phyloP scores from a whole-genome alignment of 345 rosid genomes.

The Gossypium ekmanianum region DNA sequence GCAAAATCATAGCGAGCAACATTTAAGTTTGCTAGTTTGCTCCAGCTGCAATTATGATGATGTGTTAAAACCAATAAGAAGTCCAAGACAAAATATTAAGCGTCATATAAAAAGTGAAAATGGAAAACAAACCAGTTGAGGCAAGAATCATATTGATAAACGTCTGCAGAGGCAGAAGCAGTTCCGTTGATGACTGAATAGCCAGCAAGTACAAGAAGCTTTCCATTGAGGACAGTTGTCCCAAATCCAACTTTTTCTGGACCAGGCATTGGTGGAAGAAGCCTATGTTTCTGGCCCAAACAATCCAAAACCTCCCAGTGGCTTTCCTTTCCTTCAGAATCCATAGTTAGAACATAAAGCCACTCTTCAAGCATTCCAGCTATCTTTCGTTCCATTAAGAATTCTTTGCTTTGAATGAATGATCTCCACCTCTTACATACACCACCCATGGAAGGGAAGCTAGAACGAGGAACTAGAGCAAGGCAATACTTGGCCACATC shows the following conservation, averaged over 20 bases:
- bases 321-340: slow-evolving; percentile 59
- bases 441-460: slow-evolving; percentile 67
- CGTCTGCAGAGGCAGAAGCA: slow-evolving; percentile 53
- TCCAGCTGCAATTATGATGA: slow-evolving; percentile 59
- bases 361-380: slow-evolving; percentile 82
- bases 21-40: slow-evolving; percentile 65
- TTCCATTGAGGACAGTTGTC: slow-evolving; percentile 64
- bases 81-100: not conserved
- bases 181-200: slow-evolving; percentile 46
- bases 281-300: slow-evolving; percentile 47
- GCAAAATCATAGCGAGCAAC: slow-evolving; percentile 82
- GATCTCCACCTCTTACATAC: slow-evolving; percentile 89
- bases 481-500: slow-evolving; percentile 82
- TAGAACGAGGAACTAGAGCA: slow-evolving; percentile 73
- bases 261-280: slow-evolving; percentile 82
- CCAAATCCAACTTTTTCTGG: slow-evolving; percentile 63
- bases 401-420: slow-evolving; percentile 75
- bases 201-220: slow-evolving; percentile 79
- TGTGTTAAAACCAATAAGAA: slow-evolving; percentile 14
- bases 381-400: slow-evolving; percentile 53
- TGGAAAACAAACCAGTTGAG: slow-evolving; percentile 63
- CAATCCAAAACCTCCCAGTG: slow-evolving; percentile 83
- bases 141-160: slow-evolving; percentile 73
- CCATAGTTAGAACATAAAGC: slow-evolving; percentile 66
- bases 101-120: not conserved